Percentiles rank a stretch among this genome's conserved stretches.
These are phyloP conservation scores for Kwoniella bestiolae DNA, from an alignment of 768 basidiomycete species.

Conservation along the genomic window DNA sequence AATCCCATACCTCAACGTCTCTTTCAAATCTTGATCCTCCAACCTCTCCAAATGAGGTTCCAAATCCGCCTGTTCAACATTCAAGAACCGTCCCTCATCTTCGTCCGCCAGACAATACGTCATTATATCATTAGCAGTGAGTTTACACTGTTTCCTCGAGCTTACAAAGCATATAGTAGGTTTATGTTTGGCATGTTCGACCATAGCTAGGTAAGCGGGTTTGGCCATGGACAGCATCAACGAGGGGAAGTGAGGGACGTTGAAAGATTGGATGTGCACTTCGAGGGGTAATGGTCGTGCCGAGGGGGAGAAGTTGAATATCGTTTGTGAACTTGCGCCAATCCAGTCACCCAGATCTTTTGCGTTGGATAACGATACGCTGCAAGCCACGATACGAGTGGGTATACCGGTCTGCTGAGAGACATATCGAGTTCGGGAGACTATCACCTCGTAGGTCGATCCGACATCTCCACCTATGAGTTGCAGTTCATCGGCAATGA, in stretches of 20 bases:
- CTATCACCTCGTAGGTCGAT: conserved; percentile 92
- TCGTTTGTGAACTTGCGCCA: conserved; percentile 86
- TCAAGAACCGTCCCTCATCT: conserved; percentile 81
- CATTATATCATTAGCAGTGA: conserved; percentile 89
- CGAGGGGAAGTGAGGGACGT: conserved; percentile 95
- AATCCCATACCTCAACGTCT: conserved; percentile 84
- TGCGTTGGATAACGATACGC: conserved; percentile 93
- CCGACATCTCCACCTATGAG: conserved; percentile 93
- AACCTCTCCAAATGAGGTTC: conserved; percentile 87
- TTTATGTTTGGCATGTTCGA: conserved; percentile 80
- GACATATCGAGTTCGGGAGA: conserved; percentile 95
- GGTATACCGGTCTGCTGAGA: conserved; percentile 89
- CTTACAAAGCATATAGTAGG: conserved; percentile 93
- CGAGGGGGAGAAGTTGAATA: conserved; percentile 98
- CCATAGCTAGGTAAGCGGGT: conserved; percentile 89
- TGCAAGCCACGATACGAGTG: conserved; percentile 91
- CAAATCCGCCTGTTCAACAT: conserved; percentile 79
- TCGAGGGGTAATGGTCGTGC: conserved; percentile 97
- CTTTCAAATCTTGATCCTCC: conserved; percentile 72
- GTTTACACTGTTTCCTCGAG: conserved; percentile 87
- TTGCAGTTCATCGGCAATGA: conserved; percentile 95
- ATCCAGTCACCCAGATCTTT: conserved; percentile 98
- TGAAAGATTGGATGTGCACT: conserved; percentile 94
- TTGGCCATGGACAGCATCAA: conserved; percentile 99
- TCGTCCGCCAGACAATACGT: conserved; percentile 87